phyloP scores from a whole-genome alignment of 1,139 yeast species.

The Yamadazyma membranifaciens region DNA sequence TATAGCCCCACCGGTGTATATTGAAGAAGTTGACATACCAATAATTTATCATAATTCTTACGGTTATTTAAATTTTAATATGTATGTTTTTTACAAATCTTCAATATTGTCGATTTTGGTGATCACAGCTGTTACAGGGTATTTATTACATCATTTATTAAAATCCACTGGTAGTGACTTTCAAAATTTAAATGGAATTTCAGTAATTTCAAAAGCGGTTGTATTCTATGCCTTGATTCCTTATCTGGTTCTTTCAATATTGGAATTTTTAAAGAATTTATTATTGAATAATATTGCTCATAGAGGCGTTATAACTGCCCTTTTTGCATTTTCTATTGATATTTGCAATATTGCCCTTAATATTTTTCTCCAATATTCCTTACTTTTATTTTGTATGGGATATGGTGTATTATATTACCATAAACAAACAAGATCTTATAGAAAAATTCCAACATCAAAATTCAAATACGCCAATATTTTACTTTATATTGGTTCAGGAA shows the following conservation, averaged over 20 bases:
- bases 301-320: not conserved
- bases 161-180: constrained; percentile 29
- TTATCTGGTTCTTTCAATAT: constrained; percentile 12
- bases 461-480: constrained; percentile 17
- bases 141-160: constrained; percentile 28
- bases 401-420: constrained; percentile 38
- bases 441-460: constrained; percentile 25
- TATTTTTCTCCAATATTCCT: constrained; percentile 13
- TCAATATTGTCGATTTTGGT: constrained; percentile 17
- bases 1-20: constrained; percentile 24
- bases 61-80: constrained; percentile 27
- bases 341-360: constrained; percentile 5
- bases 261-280: constrained; percentile 15
- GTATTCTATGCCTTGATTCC: constrained; percentile 32
- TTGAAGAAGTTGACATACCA: constrained; percentile 14
- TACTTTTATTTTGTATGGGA: constrained; percentile 39
- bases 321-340: not conserved
- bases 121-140: constrained; percentile 19
- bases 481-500: not conserved
- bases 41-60: constrained; percentile 23
- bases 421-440: constrained; percentile 24
- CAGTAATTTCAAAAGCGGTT: constrained; percentile 33
- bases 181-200: constrained; percentile 29
- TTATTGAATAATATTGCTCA: constrained; percentile 18
- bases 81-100: constrained; percentile 21